Evolutionary conservation across 225 moss, liverwort and hornwort species (phyloP).

Genomic region (Asterella californica): DNA sequence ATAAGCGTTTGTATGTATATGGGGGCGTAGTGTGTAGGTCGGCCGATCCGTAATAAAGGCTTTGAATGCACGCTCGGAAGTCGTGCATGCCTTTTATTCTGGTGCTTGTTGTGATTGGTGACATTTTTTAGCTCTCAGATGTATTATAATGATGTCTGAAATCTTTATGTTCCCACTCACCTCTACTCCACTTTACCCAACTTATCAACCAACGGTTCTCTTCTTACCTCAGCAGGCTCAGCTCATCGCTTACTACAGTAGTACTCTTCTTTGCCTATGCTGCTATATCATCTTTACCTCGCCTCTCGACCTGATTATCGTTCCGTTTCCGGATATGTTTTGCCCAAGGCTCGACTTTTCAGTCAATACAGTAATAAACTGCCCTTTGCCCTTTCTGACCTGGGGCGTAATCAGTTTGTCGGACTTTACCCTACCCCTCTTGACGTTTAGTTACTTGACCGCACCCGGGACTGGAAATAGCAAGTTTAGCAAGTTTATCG

Average conservation of each 20-base stretch:
- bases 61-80: conserved; percentile 3
- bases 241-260: not conserved
- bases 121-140: not conserved
- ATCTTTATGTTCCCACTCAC: not conserved
- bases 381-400: not conserved
- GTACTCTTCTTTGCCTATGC: not conserved
- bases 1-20: not conserved
- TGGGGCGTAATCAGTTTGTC: not conserved
- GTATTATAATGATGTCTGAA: conserved; percentile 7
- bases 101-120: not conserved
- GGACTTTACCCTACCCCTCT: no score
- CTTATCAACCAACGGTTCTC: not conserved
- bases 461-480: no score
- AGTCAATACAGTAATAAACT: not conserved
- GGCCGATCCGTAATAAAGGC: not conserved
- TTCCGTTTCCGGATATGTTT: no score
- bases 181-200: not conserved
- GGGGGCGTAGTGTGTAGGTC: not conserved
- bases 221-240: not conserved
- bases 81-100: conserved; percentile 5
- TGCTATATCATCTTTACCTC: not conserved
- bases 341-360: not conserved
- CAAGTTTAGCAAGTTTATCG: no score
- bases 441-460: no score
- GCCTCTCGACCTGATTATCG: no score